Conservation (phyloP, 139 green algal genomes). For the Chlamydomonas sphaeroides region DNA sequence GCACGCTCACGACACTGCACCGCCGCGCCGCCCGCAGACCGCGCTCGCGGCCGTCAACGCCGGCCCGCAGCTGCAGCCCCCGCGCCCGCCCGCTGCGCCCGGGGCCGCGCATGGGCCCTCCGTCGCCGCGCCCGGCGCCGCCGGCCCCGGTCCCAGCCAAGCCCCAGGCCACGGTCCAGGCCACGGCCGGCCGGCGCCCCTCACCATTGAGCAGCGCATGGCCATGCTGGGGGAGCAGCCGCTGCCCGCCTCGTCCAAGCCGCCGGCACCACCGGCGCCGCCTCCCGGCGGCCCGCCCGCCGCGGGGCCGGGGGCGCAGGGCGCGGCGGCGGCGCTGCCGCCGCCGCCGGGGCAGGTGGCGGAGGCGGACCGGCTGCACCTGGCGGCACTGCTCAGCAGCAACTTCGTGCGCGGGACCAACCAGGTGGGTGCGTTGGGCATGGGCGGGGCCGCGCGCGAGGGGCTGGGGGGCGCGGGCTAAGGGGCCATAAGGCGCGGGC, state of each 20-base stretch:
- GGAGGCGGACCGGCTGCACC: conserved; percentile 61
- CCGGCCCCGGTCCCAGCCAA: no score
- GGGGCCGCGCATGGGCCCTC: no score
- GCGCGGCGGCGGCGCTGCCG: background rate
- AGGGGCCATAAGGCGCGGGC: no score
- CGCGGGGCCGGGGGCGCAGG: background rate
- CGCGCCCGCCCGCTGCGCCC: background rate
- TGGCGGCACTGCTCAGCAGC: conserved; percentile 63
- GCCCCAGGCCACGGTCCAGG: no score
- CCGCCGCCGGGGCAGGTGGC: conserved; percentile 31
- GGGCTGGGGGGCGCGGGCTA: no score
- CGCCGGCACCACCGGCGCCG: no score
- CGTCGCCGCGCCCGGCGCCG: no score
- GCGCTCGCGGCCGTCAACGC: conserved; percentile 22
- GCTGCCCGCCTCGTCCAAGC: conserved; percentile 43
- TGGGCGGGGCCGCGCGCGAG: no score
- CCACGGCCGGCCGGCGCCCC: conserved; percentile 7
- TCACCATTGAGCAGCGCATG: conserved; percentile 75
- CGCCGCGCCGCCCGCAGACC: conserved; percentile 13
- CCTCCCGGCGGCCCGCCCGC: no score
- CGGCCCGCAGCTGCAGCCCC: background rate
- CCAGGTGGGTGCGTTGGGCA: no score
- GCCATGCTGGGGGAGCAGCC: conserved; percentile 71
- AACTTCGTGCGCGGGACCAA: no score
- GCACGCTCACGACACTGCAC: no score